Evolutionary conservation across 352 stramenopile species (phyloP).

Genomic region (Phytophthora hybrid): DNA sequence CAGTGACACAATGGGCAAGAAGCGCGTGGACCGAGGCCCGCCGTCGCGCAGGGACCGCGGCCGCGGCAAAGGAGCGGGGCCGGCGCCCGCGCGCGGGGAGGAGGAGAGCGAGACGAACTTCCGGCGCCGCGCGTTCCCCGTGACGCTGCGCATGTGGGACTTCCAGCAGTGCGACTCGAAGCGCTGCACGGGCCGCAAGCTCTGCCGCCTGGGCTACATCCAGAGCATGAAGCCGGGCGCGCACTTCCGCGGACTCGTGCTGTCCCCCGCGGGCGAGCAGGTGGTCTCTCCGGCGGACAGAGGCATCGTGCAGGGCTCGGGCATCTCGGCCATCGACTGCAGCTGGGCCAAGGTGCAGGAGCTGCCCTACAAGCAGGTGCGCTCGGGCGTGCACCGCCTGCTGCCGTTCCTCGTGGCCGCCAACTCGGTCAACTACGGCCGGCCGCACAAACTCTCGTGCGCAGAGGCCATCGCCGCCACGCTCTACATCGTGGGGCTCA

Average conservation of each 20-base stretch:
- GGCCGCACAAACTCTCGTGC: conserved; percentile 96
- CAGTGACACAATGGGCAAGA: conserved; percentile 38
- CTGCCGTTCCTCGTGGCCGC: conserved; percentile 98
- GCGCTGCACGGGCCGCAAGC: conserved; percentile 94
- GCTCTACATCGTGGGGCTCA: conserved; percentile 96
- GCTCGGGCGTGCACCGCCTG: conserved; percentile 94
- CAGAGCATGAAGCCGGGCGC: conserved; percentile 93
- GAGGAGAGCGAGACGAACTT: conserved; percentile 77
- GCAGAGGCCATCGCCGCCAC: conserved; percentile 97
- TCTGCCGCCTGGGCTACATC: conserved; percentile 93
- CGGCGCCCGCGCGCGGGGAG: conserved; percentile 41
- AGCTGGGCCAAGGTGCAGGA: conserved; percentile 97
- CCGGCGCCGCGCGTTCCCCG: conserved; percentile 74
- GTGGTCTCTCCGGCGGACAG: conserved; percentile 92
- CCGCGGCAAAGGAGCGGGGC: conserved; percentile 5
- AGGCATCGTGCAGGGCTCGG: conserved; percentile 76
- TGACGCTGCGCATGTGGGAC: conserved; percentile 95
- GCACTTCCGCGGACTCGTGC: conserved; percentile 95
- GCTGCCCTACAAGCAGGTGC: conserved; percentile 96
- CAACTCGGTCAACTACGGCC: conserved; percentile 99
- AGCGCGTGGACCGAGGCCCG: conserved; percentile 33
- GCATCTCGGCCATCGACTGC: conserved; percentile 97
- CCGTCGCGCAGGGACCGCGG: conserved; percentile 29
- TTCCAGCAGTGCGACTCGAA: conserved; percentile 97
- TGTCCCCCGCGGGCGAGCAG: conserved; percentile 92